Evolutionary conservation across 2,329 filamentous ascomycete genomes (phyloP).

Genomic region (Botryotinia narcissicola): DNA sequence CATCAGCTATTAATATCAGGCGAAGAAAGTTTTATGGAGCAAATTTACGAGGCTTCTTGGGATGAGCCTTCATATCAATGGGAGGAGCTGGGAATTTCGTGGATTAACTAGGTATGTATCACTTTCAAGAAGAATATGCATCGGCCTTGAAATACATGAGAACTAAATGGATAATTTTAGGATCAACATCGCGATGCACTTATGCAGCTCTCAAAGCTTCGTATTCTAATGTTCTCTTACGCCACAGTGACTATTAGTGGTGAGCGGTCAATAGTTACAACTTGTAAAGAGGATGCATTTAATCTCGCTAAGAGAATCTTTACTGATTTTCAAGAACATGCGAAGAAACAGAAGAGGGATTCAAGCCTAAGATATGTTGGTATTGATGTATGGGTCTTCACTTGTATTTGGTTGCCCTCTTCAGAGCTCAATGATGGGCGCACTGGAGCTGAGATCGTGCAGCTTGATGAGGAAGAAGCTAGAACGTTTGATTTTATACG

Average conservation of each 20-base stretch:
- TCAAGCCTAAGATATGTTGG: constrained; percentile 8
- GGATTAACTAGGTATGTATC: background rate
- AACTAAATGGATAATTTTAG: background rate
- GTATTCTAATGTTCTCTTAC: background rate
- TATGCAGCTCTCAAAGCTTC: background rate
- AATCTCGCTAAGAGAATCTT: background rate
- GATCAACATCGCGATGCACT: background rate
- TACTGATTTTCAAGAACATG: background rate
- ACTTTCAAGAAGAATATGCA: background rate
- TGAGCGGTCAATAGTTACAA: background rate
- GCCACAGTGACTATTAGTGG: background rate
- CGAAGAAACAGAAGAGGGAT: too few species aligned
- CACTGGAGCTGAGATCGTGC: background rate
- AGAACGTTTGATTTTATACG: background rate
- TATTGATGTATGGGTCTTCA: background rate
- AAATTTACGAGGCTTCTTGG: background rate
- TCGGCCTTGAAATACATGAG: background rate
- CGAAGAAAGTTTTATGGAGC: background rate
- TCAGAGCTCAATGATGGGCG: background rate
- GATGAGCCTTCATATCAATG: background rate
- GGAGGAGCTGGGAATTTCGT: background rate
- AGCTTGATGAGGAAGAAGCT: background rate
- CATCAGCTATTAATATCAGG: background rate
- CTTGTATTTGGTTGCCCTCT: background rate
- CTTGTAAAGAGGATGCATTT: too few species aligned